A percentile compares a stretch with the other conserved stretches of the same genome.
Evolutionary conservation across 306 rosid species (phyloP).

Genomic region (Prunus padus): DNA sequence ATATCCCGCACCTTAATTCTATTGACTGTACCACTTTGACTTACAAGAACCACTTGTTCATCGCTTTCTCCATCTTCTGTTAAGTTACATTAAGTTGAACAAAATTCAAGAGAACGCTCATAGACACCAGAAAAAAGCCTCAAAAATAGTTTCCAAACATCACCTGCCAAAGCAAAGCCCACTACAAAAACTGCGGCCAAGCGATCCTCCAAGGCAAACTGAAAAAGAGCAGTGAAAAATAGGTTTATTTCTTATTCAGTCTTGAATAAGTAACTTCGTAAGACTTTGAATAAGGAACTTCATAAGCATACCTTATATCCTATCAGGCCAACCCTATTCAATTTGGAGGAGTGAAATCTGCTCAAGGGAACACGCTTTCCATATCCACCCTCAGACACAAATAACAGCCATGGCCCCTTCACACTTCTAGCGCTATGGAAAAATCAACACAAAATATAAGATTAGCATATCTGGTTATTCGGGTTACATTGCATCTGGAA

Average conservation of each 20-base stretch:
- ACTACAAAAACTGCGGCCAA: conserved; percentile 92
- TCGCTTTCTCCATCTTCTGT: conserved; percentile 98
- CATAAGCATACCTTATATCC: conserved; percentile 79
- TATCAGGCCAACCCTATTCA: conserved; percentile 86
- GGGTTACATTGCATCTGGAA: not conserved
- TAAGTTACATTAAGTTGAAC: not conserved
- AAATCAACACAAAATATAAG: not conserved
- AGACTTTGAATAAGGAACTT: conserved; percentile 2
- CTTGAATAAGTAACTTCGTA: not conserved
- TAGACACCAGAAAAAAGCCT: not conserved
- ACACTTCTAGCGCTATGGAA: conserved; percentile 44
- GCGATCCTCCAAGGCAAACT: conserved; percentile 83
- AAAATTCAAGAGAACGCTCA: not conserved
- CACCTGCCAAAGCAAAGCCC: conserved; percentile 86
- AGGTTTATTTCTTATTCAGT: too few relatives aligned
- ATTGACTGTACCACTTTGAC: conserved; percentile 96
- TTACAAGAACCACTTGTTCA: conserved; percentile 95
- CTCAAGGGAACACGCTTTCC: conserved; percentile 97
- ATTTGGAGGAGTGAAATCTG: conserved; percentile 63
- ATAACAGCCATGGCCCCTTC: conserved; percentile 91
- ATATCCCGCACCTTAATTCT: conserved; percentile 94
- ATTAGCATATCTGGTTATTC: not conserved
- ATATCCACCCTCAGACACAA: conserved; percentile 85
- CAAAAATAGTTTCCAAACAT: conserved; percentile 6
- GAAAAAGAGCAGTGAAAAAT: conserved; percentile 13